A percentile compares a stretch with the other conserved stretches of the same genome.
Conservation (phyloP, 805 yeast genomes). For the Wickerhamomyces pijperi region DNA sequence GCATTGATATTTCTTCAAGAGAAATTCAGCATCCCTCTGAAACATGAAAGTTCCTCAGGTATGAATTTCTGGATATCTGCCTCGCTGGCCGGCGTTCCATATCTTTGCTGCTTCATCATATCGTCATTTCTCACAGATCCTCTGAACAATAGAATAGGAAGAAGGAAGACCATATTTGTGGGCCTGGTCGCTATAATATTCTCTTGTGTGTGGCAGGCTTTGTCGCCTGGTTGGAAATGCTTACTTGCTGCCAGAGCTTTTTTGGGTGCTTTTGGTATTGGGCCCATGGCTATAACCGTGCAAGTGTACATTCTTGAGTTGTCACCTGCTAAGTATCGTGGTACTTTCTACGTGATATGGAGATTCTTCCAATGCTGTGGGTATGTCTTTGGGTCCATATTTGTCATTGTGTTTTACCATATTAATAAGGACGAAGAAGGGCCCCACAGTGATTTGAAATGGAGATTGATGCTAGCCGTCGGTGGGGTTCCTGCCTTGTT, state of each 20-base stretch:
- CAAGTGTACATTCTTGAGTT: constrained; percentile 64
- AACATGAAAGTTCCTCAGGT: constrained; percentile 33
- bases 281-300: constrained; percentile 68
- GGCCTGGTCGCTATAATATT: constrained; percentile 50
- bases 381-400: constrained; percentile 60
- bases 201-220: constrained; percentile 62
- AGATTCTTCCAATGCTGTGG: constrained; percentile 69
- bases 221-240: constrained; percentile 50
- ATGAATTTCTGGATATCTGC: constrained; percentile 42
- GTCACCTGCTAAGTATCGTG: constrained; percentile 51
- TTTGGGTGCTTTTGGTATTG: constrained; percentile 53
- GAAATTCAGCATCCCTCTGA: constrained; percentile 38
- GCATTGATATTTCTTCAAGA: constrained; percentile 53
- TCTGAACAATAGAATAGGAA: constrained; percentile 43
- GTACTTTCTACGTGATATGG: constrained; percentile 65
- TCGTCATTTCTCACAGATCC: constrained; percentile 58
- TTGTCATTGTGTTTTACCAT: constrained; percentile 50
- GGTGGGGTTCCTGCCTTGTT: constrained; percentile 58
- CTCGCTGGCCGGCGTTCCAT: constrained; percentile 60
- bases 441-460: constrained; percentile 31
- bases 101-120: constrained; percentile 48
- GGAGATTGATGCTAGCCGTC: constrained; percentile 64
- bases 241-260: constrained; percentile 54
- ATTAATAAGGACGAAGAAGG: constrained; percentile 28
- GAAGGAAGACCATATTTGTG: constrained; percentile 58